Conservation (phyloP, 2,329 filamentous ascomycete genomes). For the Mollisia scopiformis region DNA sequence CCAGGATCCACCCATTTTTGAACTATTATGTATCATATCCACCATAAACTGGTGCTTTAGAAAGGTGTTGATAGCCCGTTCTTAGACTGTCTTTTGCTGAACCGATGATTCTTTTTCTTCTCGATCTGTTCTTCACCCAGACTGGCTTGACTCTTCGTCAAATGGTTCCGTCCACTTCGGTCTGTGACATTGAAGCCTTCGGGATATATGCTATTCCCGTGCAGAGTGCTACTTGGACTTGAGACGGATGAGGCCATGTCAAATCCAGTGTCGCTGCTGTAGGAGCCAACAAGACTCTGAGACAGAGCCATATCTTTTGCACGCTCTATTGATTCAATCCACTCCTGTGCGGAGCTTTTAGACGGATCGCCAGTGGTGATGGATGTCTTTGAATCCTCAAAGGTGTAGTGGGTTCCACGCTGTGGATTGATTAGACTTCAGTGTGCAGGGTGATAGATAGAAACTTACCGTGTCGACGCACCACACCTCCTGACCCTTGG, state of each 20-base stretch:
- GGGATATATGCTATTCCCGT: conserved; percentile 56
- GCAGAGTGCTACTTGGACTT: conserved; percentile 74
- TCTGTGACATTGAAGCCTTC: conserved; percentile 56
- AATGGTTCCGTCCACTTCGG: conserved; percentile 56
- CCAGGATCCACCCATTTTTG: conserved; percentile 2
- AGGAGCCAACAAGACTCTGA: conserved; percentile 68
- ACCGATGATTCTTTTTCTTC: conserved; percentile 63
- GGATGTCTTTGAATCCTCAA: conserved; percentile 86
- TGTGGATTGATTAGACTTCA: conserved; percentile 22
- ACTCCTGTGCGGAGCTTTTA: conserved; percentile 79
- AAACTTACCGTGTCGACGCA: conserved; percentile 85
- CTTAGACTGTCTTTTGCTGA: conserved; percentile 92
- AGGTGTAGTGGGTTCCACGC: conserved; percentile 88
- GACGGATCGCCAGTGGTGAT: conserved; percentile 60
- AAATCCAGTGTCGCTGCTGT: conserved; percentile 68
- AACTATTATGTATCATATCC: neutral
- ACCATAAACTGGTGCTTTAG: conserved; percentile 6
- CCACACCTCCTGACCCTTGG: conserved; percentile 88
- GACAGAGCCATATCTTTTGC: conserved; percentile 83
- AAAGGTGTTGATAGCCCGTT: conserved; percentile 92
- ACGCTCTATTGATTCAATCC: conserved; percentile 86
- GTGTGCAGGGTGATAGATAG: neutral
- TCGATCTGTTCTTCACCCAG: conserved; percentile 41
- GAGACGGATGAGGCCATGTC: conserved; percentile 74
- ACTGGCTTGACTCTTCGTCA: conserved; percentile 62